These are phyloP conservation scores for Xylaria castorea DNA, from an alignment of 495 filamentous ascomycete species.

Conservation along the genomic window DNA sequence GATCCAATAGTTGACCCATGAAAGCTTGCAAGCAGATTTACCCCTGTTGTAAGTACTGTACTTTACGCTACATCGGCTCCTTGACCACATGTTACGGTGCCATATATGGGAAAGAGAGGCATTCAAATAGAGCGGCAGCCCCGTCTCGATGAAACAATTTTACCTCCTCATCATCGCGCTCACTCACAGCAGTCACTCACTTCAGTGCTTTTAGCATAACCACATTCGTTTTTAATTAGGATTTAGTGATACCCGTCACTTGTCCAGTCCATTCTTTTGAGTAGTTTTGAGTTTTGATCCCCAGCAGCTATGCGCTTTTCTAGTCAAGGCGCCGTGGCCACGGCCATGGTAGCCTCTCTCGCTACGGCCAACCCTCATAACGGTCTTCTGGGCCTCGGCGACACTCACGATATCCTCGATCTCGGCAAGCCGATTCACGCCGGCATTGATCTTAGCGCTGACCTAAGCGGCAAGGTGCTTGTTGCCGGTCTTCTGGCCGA, in stretches of 20 bases:
- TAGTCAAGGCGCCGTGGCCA: constrained; percentile 41
- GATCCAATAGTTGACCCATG: no score
- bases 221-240: constrained; percentile 37
- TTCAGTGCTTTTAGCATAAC: constrained; percentile 40
- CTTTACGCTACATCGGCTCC: neutral
- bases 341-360: constrained; percentile 42
- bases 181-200: constrained; percentile 41
- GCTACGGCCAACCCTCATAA: constrained; percentile 33
- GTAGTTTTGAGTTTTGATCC: constrained; percentile 31
- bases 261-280: constrained; percentile 44
- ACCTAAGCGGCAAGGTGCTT: constrained; percentile 37
- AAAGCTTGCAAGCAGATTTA: no score
- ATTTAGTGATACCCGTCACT: constrained; percentile 31
- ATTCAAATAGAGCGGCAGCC: constrained; percentile 39
- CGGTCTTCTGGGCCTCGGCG: constrained; percentile 32
- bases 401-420: constrained; percentile 11
- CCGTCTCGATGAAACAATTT: constrained; percentile 27
- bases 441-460: constrained; percentile 34
- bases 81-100: constrained; percentile 3
- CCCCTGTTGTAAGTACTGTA: no score
- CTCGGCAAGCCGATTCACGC: constrained; percentile 38
- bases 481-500: constrained; percentile 38
- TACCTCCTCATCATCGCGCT: constrained; percentile 35
- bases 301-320: constrained; percentile 39
- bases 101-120: constrained; percentile 19